Conservation (phyloP, 306 rosid genomes). For the Citrullus mucosospermus region DNA sequence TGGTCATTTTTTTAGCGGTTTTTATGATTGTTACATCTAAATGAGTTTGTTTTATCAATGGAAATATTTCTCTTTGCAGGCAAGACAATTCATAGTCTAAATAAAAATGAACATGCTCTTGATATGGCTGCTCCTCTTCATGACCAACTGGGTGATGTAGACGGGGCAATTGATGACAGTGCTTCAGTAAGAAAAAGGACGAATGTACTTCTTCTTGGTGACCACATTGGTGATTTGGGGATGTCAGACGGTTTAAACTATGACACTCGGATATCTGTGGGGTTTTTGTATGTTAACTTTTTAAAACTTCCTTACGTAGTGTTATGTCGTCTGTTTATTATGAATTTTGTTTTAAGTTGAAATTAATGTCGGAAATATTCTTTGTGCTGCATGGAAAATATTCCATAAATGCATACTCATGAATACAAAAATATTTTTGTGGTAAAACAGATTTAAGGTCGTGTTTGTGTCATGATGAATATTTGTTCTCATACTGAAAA, state of each 20-base stretch:
- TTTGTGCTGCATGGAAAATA: background rate
- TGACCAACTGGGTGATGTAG: slow-evolving; percentile 46
- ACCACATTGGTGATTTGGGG: slow-evolving; percentile 81
- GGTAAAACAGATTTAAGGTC: background rate
- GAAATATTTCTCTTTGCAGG: slow-evolving; percentile 30
- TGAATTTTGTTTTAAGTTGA: background rate
- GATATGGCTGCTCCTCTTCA: slow-evolving; percentile 89
- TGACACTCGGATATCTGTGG: slow-evolving; percentile 67
- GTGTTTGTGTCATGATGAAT: background rate
- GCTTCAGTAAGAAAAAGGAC: slow-evolving; percentile 55
- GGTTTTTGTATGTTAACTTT: slow-evolving; percentile 60
- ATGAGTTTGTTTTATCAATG: background rate
- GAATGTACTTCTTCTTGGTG: slow-evolving; percentile 88
- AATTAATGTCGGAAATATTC: background rate
- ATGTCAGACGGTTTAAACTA: slow-evolving; percentile 91
- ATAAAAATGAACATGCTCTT: slow-evolving; percentile 90
- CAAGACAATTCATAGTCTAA: slow-evolving; percentile 76
- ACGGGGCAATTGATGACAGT: slow-evolving; percentile 35
- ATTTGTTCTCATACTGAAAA: background rate
- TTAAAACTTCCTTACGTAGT: background rate
- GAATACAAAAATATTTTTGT: background rate
- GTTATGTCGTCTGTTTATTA: background rate
- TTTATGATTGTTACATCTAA: background rate
- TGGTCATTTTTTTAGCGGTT: background rate
- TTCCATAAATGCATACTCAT: background rate